Conservation (phyloP, 495 filamentous ascomycete genomes). For the Rhizodiscina lignyota region DNA sequence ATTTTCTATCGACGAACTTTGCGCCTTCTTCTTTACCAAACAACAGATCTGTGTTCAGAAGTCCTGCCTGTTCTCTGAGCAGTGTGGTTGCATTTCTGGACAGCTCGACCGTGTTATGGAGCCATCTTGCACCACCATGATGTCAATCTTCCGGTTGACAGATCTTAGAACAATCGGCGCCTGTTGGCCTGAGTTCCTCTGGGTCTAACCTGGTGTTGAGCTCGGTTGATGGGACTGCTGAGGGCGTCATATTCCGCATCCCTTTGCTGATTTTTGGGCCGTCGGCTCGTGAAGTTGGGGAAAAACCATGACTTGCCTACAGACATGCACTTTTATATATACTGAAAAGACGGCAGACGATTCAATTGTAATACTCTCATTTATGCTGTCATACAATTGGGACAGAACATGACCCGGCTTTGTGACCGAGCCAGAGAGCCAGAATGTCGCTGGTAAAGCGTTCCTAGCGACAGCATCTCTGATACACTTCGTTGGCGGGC, state of each 20-base stretch:
- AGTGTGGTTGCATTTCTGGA: no score
- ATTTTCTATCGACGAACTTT: conserved; percentile 26
- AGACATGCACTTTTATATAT: no score
- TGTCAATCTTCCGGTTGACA: conserved; percentile 87
- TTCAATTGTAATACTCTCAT: no score
- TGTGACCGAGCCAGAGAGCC: no score
- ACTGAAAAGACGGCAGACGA: no score
- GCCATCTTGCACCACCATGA: conserved; percentile 49
- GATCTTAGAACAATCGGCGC: conserved; percentile 59
- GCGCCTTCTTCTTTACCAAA: no score
- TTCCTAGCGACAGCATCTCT: no score
- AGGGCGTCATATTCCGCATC: conserved; percentile 61
- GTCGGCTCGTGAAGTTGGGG: conserved; percentile 14
- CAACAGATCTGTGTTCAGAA: conserved; percentile 69
- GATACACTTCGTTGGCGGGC: no score
- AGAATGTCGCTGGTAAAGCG: no score
- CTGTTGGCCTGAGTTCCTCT: conserved; percentile 35
- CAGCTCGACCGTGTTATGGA: conserved; percentile 75
- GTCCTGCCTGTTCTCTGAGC: conserved; percentile 62
- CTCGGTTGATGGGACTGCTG: conserved; percentile 41
- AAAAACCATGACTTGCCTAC: conserved; percentile 11
- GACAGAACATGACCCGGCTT: no score
- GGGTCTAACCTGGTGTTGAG: conserved; percentile 33
- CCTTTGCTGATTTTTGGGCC: conserved; percentile 13
- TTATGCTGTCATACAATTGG: no score